Conservation (phyloP, 106 monocot genomes). For the Iris macrosiphon region DNA sequence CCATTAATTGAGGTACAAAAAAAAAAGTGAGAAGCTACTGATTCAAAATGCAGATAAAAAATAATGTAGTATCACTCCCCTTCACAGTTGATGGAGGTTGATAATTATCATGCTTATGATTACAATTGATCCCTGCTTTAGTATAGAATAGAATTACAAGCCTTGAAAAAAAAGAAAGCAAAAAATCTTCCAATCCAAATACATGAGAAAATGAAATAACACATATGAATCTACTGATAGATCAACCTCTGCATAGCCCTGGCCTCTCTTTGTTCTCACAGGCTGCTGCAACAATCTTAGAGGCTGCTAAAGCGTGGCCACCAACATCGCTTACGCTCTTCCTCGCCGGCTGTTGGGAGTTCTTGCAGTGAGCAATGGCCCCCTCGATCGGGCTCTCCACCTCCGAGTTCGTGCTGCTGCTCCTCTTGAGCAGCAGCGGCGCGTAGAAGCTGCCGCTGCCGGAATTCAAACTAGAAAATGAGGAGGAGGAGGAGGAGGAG, state of each 20-base stretch:
- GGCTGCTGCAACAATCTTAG: background rate
- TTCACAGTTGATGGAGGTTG: no score
- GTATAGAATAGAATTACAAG: no score
- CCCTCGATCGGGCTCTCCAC: conserved; percentile 62
- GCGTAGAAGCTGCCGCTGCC: background rate
- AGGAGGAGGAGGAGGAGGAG: conserved; percentile 23
- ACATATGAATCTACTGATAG: no score
- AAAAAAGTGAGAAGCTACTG: no score
- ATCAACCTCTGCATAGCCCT: background rate
- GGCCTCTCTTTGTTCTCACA: background rate
- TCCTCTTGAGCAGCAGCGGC: conserved; percentile 29
- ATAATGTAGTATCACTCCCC: no score
- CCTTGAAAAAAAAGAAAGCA: no score
- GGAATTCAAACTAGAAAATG: conserved; percentile 8
- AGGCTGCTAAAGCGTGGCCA: background rate
- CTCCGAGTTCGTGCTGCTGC: conserved; percentile 57
- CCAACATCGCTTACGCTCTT: conserved; percentile 41
- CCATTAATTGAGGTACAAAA: no score
- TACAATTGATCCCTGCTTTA: no score
- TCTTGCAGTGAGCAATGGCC: conserved; percentile 75
- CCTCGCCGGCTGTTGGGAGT: conserved; percentile 22
- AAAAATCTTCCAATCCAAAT: no score
- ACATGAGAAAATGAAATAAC: no score
- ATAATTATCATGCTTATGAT: no score
- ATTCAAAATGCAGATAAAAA: no score